These are phyloP conservation scores for Parathielavia appendiculata DNA, from an alignment of 495 filamentous ascomycete species.

Conservation along the genomic window DNA sequence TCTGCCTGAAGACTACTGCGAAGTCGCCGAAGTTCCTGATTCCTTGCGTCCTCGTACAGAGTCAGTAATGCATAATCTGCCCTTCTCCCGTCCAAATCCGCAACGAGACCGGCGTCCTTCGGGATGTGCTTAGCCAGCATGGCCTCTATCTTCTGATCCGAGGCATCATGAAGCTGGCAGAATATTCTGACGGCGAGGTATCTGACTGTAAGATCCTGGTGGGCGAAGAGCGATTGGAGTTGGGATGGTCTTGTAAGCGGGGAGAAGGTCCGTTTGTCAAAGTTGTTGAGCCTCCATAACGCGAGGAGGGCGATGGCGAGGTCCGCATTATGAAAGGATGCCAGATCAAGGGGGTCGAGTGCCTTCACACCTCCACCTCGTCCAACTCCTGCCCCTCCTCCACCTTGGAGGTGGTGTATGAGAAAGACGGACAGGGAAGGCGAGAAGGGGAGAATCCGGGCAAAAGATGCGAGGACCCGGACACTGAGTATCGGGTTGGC, in stretches of 20 bases:
- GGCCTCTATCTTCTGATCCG: constrained; percentile 68
- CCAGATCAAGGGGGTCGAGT: constrained; percentile 22
- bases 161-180: constrained; percentile 70
- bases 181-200: constrained; percentile 79
- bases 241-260: constrained; percentile 56
- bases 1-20: constrained; percentile 36
- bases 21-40: constrained; percentile 37
- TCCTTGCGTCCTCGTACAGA: constrained; percentile 66
- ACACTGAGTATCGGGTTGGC: constrained; percentile 39
- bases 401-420: constrained; percentile 27
- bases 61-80: constrained; percentile 84
- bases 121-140: constrained; percentile 62
- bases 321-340: constrained; percentile 24
- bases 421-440: constrained; percentile 60
- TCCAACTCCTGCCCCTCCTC: constrained; percentile 5
- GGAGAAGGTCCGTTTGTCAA: constrained; percentile 62
- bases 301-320: constrained; percentile 54
- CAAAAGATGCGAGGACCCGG: constrained; percentile 63
- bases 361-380: neutral
- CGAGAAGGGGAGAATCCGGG: constrained; percentile 71
- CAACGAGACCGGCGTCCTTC: constrained; percentile 53
- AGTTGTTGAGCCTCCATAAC: constrained; percentile 69
- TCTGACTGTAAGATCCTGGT: constrained; percentile 55
- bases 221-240: constrained; percentile 61
- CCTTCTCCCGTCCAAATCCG: constrained; percentile 65